Conservation (phyloP, 2,329 filamentous ascomycete genomes). For the Keithomyces neogunnii region DNA sequence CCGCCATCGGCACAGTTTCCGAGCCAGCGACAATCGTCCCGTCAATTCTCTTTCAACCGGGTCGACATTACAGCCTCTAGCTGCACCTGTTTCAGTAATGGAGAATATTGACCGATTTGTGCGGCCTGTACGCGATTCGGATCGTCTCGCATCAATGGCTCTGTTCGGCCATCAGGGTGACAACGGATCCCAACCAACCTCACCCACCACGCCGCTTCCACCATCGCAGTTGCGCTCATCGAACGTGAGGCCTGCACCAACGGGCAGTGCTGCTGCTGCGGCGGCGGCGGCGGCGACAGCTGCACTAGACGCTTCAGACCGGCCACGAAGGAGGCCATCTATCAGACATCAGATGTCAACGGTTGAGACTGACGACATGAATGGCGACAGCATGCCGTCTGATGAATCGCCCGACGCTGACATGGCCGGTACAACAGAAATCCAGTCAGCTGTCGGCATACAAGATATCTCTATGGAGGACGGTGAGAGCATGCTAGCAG, state of each 20-base stretch:
- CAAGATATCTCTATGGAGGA: slow-evolving; percentile 76
- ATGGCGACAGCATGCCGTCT: slow-evolving; percentile 73
- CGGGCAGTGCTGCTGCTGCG: slow-evolving; percentile 38
- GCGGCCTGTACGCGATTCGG: slow-evolving; percentile 70
- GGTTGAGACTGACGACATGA: slow-evolving; percentile 80
- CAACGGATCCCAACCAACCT: slow-evolving; percentile 81
- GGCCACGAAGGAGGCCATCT: slow-evolving; percentile 65
- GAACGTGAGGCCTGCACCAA: slow-evolving; percentile 36
- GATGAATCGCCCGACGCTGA: slow-evolving; percentile 70
- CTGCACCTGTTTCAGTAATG: slow-evolving; percentile 57
- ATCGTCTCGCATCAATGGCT: slow-evolving; percentile 77
- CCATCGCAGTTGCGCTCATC: slow-evolving; percentile 52
- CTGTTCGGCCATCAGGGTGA: slow-evolving; percentile 55
- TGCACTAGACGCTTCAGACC: slow-evolving; percentile 38
- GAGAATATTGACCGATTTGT: slow-evolving; percentile 67
- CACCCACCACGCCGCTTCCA: slow-evolving; percentile 75
- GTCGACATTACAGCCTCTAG: slow-evolving; percentile 51
- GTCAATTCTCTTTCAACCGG: slow-evolving; percentile 40
- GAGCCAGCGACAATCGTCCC: slow-evolving; percentile 42
- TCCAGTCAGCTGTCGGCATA: slow-evolving; percentile 76
- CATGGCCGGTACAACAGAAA: slow-evolving; percentile 70
- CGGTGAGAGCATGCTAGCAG: slow-evolving; percentile 69
- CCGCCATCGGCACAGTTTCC: slow-evolving; percentile 43
- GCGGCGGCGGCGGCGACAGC: slow-evolving; percentile 40
- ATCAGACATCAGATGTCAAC: slow-evolving; percentile 88